Evolutionary conservation across 2,329 filamentous ascomycete genomes (phyloP), one percentile per base, ranked within the genome.

Genomic region (Monilinia polystroma): DNA sequence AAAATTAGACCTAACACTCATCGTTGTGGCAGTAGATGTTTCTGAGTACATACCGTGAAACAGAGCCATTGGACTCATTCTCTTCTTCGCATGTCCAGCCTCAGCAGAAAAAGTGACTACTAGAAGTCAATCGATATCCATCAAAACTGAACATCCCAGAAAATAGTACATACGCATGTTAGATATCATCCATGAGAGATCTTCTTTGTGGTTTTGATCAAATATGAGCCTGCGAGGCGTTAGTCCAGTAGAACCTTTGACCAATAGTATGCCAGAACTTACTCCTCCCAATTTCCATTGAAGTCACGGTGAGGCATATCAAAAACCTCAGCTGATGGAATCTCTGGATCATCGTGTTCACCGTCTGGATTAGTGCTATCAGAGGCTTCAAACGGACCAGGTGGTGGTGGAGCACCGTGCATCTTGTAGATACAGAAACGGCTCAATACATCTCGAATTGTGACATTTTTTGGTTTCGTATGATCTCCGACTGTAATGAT

Each of bases 41-140:
- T 32, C 8, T 8, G 38, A 23, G 18, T 10, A 58, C 53, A 91
- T 92, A 0, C 92, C 92, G 74, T 96, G 94, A 77, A 96, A 93
- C n/a, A 96, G 79, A 71, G 96, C 94, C 90, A 68, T 92, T 91
- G 63, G 95, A 93, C 79, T 98, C 92, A 78, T 69, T 97, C 79
- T 92, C 93, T 71, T 96, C 96, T 80, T 96, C 92, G 81, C 91
- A 93, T 45, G n/a, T 41, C 54, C 2, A 51, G 64, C 10, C 2
- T 47, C 63, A 41, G 66, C 49, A 14, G 71, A 73, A 53, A 74
- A 71, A 20, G 66, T 69, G 11, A 75, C 72, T 74, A 43, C 41
- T 20, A 2, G 26, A 29, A 12, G 32, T 49, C 32, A n/a, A 51
- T 47, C 4, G 58, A 47, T 20, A 35, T 23, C 6, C 18, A 18